Conservation (phyloP, 192 early-diverging fungal species). For the Obelidium mucronatum region DNA sequence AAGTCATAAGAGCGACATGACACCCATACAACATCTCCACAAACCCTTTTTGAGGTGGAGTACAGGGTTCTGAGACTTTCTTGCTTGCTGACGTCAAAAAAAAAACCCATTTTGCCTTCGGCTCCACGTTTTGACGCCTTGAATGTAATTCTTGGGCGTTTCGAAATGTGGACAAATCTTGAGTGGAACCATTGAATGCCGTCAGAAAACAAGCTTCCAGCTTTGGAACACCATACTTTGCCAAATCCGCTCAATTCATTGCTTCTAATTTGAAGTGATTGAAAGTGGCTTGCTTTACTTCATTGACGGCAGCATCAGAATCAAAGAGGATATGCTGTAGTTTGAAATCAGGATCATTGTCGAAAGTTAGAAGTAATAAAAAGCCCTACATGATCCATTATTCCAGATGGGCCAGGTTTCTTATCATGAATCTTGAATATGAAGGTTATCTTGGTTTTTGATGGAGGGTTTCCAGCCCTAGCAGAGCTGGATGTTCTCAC, state of each 20-base stretch:
- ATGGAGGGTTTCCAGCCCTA: no score
- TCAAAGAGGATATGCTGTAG: no score
- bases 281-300: no score
- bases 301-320: no score
- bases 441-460: no score
- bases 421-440: no score
- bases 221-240: not conserved
- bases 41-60: not conserved
- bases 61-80: not conserved
- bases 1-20: not conserved
- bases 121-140: not conserved
- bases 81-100: conserved; percentile 3
- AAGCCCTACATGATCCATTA: no score
- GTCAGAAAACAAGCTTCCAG: not conserved
- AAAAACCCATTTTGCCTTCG: not conserved
- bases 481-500: no score
- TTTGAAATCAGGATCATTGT: no score
- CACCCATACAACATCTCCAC: not conserved
- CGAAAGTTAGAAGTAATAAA: no score
- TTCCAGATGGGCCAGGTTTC: no score
- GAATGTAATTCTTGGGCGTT: not conserved
- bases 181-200: not conserved
- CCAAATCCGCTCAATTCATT: not conserved
- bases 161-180: not conserved
- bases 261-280: no score